A percentile compares a stretch with the other conserved stretches of the same genome.
Conservation (phyloP, 768 basidiomycete species). For the Boletus sp. region DNA sequence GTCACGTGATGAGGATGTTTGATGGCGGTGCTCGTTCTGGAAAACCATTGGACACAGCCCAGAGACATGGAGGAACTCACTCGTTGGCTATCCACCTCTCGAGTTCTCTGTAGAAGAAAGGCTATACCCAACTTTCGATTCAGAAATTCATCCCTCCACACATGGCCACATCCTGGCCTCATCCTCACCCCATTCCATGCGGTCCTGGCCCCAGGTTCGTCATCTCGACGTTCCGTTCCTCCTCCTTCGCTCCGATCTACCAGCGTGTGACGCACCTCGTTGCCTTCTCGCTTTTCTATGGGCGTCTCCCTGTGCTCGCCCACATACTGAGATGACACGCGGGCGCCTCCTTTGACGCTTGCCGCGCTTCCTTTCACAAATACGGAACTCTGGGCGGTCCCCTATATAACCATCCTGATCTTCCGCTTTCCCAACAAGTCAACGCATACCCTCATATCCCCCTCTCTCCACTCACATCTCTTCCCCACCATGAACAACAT, state of each 20-base stretch:
- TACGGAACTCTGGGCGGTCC: constrained; percentile 4
- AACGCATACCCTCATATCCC: constrained; percentile 4
- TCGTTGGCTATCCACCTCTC: too few relatives aligned
- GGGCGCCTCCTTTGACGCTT: constrained; percentile 9
- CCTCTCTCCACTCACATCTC: not conserved
- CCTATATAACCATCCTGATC: constrained; percentile 21
- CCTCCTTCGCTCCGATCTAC: not conserved
- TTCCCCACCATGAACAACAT: constrained; percentile 11
- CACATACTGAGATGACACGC: not conserved
- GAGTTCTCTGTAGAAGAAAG: not conserved
- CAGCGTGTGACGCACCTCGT: constrained; percentile 1
- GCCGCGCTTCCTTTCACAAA: constrained; percentile 6
- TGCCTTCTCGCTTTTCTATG: not conserved
- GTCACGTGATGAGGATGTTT: constrained; percentile 13
- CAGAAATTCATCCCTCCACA: not conserved
- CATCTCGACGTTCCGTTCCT: not conserved
- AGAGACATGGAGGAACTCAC: too few relatives aligned
- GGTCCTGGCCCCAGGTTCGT: not conserved
- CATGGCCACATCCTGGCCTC: not conserved
- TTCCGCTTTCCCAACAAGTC: constrained; percentile 3
- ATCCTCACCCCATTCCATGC: not conserved
- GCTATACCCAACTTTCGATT: constrained; percentile 15
- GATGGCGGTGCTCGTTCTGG: constrained; percentile 16
- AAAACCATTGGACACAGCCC: constrained; percentile 1
- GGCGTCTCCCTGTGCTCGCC: constrained; percentile 1